Conservation (phyloP, 2,329 filamentous ascomycete genomes). For the Lasiodiplodia theobromae region DNA sequence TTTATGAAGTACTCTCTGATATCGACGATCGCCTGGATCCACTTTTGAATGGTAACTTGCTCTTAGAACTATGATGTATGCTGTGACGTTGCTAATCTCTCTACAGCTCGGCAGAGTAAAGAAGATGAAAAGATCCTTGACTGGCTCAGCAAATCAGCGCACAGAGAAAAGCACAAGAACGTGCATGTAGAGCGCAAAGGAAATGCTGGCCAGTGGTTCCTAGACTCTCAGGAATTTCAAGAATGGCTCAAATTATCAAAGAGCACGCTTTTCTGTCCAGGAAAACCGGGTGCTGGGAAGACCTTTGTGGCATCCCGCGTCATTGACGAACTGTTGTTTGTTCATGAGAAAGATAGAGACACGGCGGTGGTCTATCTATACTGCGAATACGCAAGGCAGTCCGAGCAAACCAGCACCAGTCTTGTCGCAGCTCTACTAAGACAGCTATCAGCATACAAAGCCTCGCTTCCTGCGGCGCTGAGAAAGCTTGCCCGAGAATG, state of each 20-base stretch:
- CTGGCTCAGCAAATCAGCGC: constrained; percentile 43
- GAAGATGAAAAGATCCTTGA: too few relatives aligned
- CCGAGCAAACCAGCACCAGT: neutral
- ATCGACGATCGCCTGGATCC: too few relatives aligned
- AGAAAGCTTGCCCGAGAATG: too few relatives aligned
- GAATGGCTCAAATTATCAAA: constrained; percentile 38
- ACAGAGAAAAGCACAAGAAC: constrained; percentile 40
- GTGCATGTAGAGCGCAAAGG: constrained; percentile 36
- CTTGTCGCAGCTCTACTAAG: too few relatives aligned
- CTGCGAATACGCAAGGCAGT: constrained; percentile 43
- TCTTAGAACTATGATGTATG: too few relatives aligned
- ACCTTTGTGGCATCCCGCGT: constrained; percentile 50
- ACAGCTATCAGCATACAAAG: too few relatives aligned
- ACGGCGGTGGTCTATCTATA: constrained; percentile 37
- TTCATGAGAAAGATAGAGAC: neutral
- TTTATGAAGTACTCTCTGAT: too few relatives aligned
- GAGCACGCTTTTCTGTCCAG: constrained; percentile 46
- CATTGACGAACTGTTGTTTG: constrained; percentile 39
- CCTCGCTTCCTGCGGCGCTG: too few relatives aligned
- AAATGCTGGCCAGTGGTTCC: constrained; percentile 42
- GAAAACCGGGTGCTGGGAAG: constrained; percentile 53
- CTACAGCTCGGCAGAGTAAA: too few relatives aligned
- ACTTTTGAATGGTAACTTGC: too few relatives aligned
- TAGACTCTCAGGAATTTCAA: constrained; percentile 35
- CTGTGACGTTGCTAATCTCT: too few relatives aligned